Base-by-base conservation (phyloP, 495 filamentous ascomycete genomes). In the Chaetomium cochliodes region DNA sequence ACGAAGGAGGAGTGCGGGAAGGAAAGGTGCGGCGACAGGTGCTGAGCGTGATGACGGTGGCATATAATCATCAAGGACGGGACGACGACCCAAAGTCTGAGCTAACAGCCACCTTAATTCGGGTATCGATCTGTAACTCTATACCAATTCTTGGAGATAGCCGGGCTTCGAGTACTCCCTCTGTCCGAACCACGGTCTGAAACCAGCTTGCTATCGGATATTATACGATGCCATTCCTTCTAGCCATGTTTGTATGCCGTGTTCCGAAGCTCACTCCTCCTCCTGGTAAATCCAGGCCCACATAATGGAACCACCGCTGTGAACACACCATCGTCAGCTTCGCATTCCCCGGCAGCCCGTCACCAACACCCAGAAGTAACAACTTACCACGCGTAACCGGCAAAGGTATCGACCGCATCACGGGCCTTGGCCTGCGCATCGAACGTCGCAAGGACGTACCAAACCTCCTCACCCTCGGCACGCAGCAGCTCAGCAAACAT, bases 241-340 rank as follows among this genome's bases (percentile, higher is more conserved):
- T 20, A 39, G 22, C 5, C 20, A 33, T 37, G 5, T 4, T 30
- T 15, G 12, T 5, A 23, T 56, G 20, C 13, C 23, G 3, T 46
- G 13, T 0, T 12, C 18, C 23, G 23, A 51, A 33, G 2, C 15
- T 49, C 18, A 59, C 39, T 49, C 42, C 16, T n/a, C 23, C 41
- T 47, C 42, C 8, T 6, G 41, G 42, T 47, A 49, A 0, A 33
- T 33, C 57, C 57, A 59, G 22, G 15, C 42, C 41, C 41, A 59
- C 57, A 59, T 59, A 23, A 59, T 59, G 13, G 41, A 47, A 23
- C 57, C 57, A 18, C 57, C 57, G 42, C 57, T 59, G 18, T 6
- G n/a, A n/a, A 47, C 16, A 26, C 23, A 25, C 4, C n/a, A 20
- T 49, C 57, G 25, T 59, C 25, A 59, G 57, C 57, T 11, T 20